Percentiles rank a stretch among this genome's conserved stretches.
Evolutionary conservation across 2,329 filamentous ascomycete genomes (phyloP).

Genomic region (Domatiomyces globalis): DNA sequence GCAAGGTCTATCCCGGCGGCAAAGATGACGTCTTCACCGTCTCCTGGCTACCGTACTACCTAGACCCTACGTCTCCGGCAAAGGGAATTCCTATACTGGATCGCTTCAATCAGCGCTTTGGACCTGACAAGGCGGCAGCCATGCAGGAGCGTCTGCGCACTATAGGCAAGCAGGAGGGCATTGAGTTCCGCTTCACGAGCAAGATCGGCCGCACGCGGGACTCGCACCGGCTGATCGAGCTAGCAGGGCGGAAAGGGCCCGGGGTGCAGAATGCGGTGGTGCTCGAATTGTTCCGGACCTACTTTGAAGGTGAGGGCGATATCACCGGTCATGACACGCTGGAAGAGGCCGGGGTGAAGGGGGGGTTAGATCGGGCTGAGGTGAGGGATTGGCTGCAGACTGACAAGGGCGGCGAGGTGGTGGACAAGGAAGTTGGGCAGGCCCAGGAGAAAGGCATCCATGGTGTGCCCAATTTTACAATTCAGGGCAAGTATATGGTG

Average conservation of each 20-base stretch:
- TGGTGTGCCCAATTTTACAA: slow-evolving; percentile 62
- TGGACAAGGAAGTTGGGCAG: slow-evolving; percentile 42
- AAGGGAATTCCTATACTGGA: slow-evolving; percentile 20
- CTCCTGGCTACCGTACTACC: slow-evolving; percentile 66
- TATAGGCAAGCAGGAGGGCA: slow-evolving; percentile 38
- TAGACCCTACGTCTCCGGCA: slow-evolving; percentile 51
- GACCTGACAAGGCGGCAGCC: no score
- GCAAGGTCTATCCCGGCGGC: slow-evolving; percentile 41
- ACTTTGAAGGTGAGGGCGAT: slow-evolving; percentile 52
- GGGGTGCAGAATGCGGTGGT: slow-evolving; percentile 42
- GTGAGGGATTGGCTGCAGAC: slow-evolving; percentile 41
- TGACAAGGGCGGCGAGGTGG: slow-evolving; percentile 42
- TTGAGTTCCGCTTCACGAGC: slow-evolving; percentile 58
- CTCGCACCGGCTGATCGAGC: slow-evolving; percentile 56
- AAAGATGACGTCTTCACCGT: slow-evolving; percentile 54
- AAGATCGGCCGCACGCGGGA: slow-evolving; percentile 64
- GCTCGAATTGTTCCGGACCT: slow-evolving; percentile 48
- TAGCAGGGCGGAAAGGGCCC: slow-evolving; percentile 20
- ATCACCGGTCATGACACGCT: slow-evolving; percentile 46
- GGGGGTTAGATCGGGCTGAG: slow-evolving; percentile 28
- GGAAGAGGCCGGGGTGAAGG: slow-evolving; percentile 38
- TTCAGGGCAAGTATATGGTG: slow-evolving; percentile 49
- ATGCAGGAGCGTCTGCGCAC: neutral
- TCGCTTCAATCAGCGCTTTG: no score
- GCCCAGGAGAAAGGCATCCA: slow-evolving; percentile 40